phyloP scores from a whole-genome alignment of 129 eudicot species.

The Rutidosis leptorrhynchoides region DNA sequence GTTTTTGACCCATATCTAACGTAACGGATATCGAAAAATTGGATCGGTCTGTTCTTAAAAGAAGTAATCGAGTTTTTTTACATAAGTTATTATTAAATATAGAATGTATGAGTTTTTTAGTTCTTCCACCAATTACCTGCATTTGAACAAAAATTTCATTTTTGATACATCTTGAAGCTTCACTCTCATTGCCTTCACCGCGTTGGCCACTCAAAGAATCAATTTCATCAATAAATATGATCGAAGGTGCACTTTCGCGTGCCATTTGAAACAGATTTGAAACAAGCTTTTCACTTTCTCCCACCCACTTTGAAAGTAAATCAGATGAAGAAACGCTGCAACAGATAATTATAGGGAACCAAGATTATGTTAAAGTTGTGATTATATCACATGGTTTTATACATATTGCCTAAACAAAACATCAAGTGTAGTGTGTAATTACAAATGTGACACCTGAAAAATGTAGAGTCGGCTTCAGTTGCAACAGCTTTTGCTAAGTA shows the following conservation, averaged over 20 bases:
- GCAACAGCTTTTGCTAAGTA: constrained; percentile 95
- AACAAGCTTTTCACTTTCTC: constrained; percentile 89
- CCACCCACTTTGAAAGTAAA: constrained; percentile 95
- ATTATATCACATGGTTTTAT: neutral
- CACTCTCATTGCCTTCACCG: constrained; percentile 97
- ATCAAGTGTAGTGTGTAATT: neutral
- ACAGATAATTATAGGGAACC: constrained; percentile 27
- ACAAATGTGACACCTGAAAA: constrained; percentile 55
- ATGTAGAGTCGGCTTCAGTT: constrained; percentile 87
- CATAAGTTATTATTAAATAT: too few relatives aligned
- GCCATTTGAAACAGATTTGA: constrained; percentile 91
- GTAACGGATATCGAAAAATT: too few relatives aligned
- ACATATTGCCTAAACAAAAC: too few relatives aligned
- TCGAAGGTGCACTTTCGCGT: constrained; percentile 84
- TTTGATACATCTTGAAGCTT: constrained; percentile 91
- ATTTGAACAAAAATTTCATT: constrained; percentile 86
- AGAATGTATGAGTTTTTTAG: neutral
- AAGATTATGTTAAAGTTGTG: constrained; percentile 6
- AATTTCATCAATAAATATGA: constrained; percentile 81
- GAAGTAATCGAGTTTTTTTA: too few relatives aligned
- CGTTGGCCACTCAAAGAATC: constrained; percentile 90
- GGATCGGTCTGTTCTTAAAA: too few relatives aligned
- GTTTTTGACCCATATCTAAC: too few relatives aligned
- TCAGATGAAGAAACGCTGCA: constrained; percentile 75
- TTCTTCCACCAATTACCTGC: constrained; percentile 57